These are phyloP conservation scores for Rhodotorula sp. DNA, from an alignment of 1,284 basidiomycete species.

Conservation along the genomic window DNA sequence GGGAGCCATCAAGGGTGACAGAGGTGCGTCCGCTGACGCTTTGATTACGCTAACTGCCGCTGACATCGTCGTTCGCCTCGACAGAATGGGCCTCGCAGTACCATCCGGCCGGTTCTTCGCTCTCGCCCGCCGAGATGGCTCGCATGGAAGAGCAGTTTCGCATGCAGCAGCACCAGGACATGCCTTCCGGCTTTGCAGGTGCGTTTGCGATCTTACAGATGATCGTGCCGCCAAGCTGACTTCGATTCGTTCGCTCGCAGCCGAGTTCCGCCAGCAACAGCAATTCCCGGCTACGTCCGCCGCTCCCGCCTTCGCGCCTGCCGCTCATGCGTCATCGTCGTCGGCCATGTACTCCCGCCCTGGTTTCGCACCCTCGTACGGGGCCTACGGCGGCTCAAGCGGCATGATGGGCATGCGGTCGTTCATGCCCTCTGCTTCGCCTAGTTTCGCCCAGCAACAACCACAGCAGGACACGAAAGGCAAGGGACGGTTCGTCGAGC, in stretches of 20 bases:
- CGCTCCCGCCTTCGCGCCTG: neutral
- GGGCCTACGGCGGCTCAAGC: constrained; percentile 20
- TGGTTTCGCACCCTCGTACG: constrained; percentile 36
- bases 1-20: constrained; percentile 20
- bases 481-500: constrained; percentile 46
- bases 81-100: constrained; percentile 41
- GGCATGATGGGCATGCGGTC: constrained; percentile 6
- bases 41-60: too few relatives aligned
- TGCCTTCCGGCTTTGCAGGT: constrained; percentile 31
- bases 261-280: constrained; percentile 34
- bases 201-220: neutral
- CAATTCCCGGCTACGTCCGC: constrained; percentile 4
- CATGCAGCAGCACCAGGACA: constrained; percentile 23
- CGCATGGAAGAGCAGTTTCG: constrained; percentile 39
- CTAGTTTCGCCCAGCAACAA: neutral
- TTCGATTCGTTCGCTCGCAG: neutral
- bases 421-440: neutral
- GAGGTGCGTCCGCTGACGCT: constrained; percentile 8
- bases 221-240: neutral
- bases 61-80: neutral
- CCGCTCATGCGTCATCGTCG: constrained; percentile 1
- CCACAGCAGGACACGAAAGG: constrained; percentile 18
- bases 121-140: constrained; percentile 32
- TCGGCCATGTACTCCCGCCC: constrained; percentile 12
- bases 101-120: constrained; percentile 12